A percentile compares a stretch with the other conserved stretches of the same genome.
phyloP scores from a whole-genome alignment of 192 early-diverging fungal genomes.

The Backusella liffmaniae region DNA sequence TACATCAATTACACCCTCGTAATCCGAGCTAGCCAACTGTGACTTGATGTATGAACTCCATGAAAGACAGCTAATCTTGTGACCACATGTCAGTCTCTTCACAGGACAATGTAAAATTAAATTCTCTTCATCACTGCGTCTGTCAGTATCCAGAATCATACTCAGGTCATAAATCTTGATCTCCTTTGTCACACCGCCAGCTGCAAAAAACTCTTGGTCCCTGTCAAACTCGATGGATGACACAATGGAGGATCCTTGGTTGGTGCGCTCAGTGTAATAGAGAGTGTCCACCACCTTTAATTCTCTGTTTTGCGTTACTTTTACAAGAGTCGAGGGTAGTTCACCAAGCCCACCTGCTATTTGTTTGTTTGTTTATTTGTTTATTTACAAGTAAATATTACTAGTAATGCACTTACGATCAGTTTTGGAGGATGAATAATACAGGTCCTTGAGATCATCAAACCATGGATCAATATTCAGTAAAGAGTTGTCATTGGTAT shows the following conservation, averaged over 20 bases:
- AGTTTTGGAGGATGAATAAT: conserved; percentile 62
- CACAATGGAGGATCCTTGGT: conserved; percentile 74
- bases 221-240: conserved; percentile 93
- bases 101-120: conserved; percentile 69
- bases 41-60: conserved; percentile 89
- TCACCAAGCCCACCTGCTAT: conserved; percentile 28
- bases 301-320: conserved; percentile 65
- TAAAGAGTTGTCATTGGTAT: conserved; percentile 43
- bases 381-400: neutral
- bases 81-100: conserved; percentile 70
- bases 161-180: conserved; percentile 93
- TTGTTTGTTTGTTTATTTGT: neutral
- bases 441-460: conserved; percentile 68
- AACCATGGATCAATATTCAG: conserved; percentile 40
- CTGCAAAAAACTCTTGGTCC: conserved; percentile 93
- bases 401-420: conserved; percentile 33
- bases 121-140: conserved; percentile 28
- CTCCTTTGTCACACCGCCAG: conserved; percentile 87
- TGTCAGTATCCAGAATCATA: conserved; percentile 27
- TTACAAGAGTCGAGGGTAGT: conserved; percentile 66
- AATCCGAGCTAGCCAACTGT: conserved; percentile 87
- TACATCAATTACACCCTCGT: conserved; percentile 85
- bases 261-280: conserved; percentile 71
- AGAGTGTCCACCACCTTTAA: conserved; percentile 78
- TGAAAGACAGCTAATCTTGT: conserved; percentile 93